phyloP scores from a whole-genome alignment of 176 grass and related monocot genomes.

The Zoysia japonica region DNA sequence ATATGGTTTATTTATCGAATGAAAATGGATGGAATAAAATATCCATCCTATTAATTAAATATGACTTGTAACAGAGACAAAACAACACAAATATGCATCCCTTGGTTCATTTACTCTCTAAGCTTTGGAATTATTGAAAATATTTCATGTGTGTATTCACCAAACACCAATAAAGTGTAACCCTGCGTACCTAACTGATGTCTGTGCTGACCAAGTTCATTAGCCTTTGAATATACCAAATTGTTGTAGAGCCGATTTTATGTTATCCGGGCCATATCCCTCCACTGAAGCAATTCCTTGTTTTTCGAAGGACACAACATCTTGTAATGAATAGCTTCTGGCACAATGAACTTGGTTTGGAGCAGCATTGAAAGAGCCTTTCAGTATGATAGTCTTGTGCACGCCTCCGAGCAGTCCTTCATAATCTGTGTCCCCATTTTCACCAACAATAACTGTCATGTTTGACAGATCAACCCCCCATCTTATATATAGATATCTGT shows the following conservation, averaged over 20 bases:
- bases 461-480: conserved; percentile 69
- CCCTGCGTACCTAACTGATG: conserved; percentile 35
- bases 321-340: conserved; percentile 61
- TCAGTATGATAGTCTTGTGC: conserved; percentile 74
- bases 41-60: neutral
- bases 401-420: conserved; percentile 70
- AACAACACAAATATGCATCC: neutral
- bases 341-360: conserved; percentile 58
- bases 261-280: conserved; percentile 37
- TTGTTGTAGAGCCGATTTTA: conserved; percentile 58
- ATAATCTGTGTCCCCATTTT: conserved; percentile 89
- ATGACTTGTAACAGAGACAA: neutral
- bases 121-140: neutral
- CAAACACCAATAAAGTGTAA: neutral
- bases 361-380: conserved; percentile 61
- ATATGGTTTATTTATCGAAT: neutral
- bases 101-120: neutral
- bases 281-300: conserved; percentile 64
- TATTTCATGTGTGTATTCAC: neutral
- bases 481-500: conserved; percentile 78
- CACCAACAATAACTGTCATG: conserved; percentile 73
- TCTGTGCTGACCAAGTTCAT: conserved; percentile 15
- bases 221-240: conserved; percentile 50
- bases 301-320: conserved; percentile 74
- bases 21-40: neutral